Evolutionary conservation across 2,329 filamentous ascomycete species (phyloP).

Genomic region (Hyphodiscus sp.): DNA sequence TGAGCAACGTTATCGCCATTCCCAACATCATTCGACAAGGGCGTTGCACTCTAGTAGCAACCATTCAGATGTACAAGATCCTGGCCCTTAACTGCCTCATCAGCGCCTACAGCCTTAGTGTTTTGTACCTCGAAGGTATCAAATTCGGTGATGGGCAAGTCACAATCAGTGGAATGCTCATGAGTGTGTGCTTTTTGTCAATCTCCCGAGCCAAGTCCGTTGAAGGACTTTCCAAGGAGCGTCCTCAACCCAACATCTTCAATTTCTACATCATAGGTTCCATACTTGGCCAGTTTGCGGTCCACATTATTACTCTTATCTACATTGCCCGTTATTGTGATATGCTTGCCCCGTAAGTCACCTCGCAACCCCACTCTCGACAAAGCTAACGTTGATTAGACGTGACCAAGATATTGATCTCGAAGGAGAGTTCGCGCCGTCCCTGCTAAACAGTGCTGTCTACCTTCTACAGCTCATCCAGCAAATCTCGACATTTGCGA

Average conservation of each 20-base stretch:
- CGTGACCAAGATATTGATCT: constrained; percentile 67
- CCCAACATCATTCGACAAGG: constrained; percentile 98
- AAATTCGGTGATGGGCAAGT: constrained; percentile 99
- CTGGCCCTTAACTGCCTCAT: constrained; percentile 96
- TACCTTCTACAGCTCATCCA: constrained; percentile 97
- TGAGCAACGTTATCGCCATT: constrained; percentile 93
- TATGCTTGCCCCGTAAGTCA: constrained; percentile 70
- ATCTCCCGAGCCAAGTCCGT: constrained; percentile 97
- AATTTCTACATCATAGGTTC: constrained; percentile 98
- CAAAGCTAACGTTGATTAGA: constrained; percentile 30
- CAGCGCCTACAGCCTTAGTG: constrained; percentile 92
- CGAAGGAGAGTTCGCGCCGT: constrained; percentile 89
- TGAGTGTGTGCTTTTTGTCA: constrained; percentile 98
- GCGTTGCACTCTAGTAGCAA: constrained; percentile 93
- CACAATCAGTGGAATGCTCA: constrained; percentile 98
- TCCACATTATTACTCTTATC: constrained; percentile 89
- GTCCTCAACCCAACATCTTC: constrained; percentile 97
- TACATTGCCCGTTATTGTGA: constrained; percentile 91
- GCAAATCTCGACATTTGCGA: constrained; percentile 97
- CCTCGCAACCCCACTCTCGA: not conserved
- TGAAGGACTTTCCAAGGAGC: constrained; percentile 91
- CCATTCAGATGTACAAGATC: constrained; percentile 99
- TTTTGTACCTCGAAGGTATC: constrained; percentile 95
- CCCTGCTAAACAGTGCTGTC: constrained; percentile 90
- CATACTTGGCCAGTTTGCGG: constrained; percentile 91